Evolutionary conservation across 2,329 filamentous ascomycete species (phyloP).

Genomic region (Cladosporium sp.): DNA sequence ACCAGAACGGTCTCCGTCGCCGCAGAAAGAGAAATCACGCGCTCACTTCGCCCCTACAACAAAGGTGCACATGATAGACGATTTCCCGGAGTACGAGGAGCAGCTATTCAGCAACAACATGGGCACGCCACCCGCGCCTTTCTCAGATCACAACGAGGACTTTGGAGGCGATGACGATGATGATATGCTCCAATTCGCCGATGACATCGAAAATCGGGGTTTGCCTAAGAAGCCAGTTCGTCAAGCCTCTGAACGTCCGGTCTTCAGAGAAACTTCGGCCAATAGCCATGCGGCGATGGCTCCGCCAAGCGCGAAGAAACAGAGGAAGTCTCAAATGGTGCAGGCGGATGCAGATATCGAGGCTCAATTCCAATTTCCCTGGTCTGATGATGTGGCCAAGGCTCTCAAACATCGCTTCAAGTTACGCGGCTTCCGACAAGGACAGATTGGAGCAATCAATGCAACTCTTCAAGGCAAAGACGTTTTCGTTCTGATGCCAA

Average conservation of each 20-base stretch:
- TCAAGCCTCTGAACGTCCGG: slow-evolving; percentile 19
- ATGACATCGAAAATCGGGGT: slow-evolving; percentile 44
- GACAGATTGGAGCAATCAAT: slow-evolving; percentile 95
- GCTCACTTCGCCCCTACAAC: slow-evolving; percentile 5
- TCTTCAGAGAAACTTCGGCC: slow-evolving; percentile 37
- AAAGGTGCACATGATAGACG: slow-evolving; percentile 15
- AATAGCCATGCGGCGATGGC: slow-evolving; percentile 24
- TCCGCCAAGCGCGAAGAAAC: slow-evolving; percentile 33
- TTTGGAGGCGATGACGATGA: slow-evolving; percentile 39
- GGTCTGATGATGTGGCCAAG: slow-evolving; percentile 81
- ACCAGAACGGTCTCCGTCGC: neutral
- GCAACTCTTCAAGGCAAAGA: slow-evolving; percentile 84
- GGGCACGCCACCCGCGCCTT: slow-evolving; percentile 38
- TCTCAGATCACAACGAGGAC: slow-evolving; percentile 32
- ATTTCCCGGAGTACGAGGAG: slow-evolving; percentile 8
- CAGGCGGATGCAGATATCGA: slow-evolving; percentile 29
- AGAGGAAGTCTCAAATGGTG: slow-evolving; percentile 27
- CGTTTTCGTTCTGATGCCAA: slow-evolving; percentile 96
- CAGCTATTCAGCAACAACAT: slow-evolving; percentile 40
- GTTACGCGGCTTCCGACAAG: slow-evolving; percentile 81
- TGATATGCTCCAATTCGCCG: slow-evolving; percentile 45
- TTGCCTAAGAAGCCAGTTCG: slow-evolving; percentile 19
- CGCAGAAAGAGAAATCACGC: neutral
- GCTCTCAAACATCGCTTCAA: slow-evolving; percentile 82
- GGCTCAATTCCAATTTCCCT: slow-evolving; percentile 54